A percentile compares a stretch with the other conserved stretches of the same genome.
These are phyloP conservation scores for Nectriaceae sp. DNA, from an alignment of 2,329 filamentous ascomycete genomes.

Conservation along the genomic window DNA sequence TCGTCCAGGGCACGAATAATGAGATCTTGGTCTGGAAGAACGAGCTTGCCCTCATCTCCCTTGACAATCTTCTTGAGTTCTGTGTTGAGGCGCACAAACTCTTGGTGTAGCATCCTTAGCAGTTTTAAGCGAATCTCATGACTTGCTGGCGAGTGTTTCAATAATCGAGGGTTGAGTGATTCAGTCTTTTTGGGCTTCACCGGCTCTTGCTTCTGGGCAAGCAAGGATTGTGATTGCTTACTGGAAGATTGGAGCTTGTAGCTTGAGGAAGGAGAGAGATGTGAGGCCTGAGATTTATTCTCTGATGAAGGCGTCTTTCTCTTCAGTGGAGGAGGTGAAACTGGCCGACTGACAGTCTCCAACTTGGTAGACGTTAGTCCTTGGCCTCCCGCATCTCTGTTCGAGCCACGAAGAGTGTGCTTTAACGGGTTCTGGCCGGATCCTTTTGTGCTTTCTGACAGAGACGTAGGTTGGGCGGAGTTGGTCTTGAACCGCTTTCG, in stretches of 20 bases:
- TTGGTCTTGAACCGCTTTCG: slow-evolving; percentile 34
- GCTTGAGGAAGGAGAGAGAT: slow-evolving; percentile 1
- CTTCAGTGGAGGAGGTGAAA: slow-evolving; percentile 38
- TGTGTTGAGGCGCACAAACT: slow-evolving; percentile 68
- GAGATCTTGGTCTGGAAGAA: slow-evolving; percentile 65
- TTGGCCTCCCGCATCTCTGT: not conserved
- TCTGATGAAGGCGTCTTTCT: slow-evolving; percentile 18
- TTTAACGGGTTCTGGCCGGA: too few relatives aligned
- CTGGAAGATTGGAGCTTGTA: slow-evolving; percentile 1
- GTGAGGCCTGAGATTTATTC: slow-evolving; percentile 7
- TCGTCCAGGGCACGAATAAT: slow-evolving; percentile 72
- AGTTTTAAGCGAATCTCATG: slow-evolving; percentile 59
- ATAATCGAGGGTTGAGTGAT: slow-evolving; percentile 66
- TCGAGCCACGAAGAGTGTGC: too few relatives aligned
- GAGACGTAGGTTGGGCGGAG: slow-evolving; percentile 11
- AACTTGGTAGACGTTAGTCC: slow-evolving; percentile 12
- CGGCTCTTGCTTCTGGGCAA: slow-evolving; percentile 15
- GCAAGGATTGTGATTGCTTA: slow-evolving; percentile 18
- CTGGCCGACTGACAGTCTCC: slow-evolving; percentile 29
- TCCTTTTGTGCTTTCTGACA: slow-evolving; percentile 9
- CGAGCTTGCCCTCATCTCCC: slow-evolving; percentile 50
- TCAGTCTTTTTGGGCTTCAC: slow-evolving; percentile 42
- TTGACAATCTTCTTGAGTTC: slow-evolving; percentile 56
- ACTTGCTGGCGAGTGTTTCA: slow-evolving; percentile 58
- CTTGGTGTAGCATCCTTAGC: slow-evolving; percentile 64